Conservation (phyloP, 495 filamentous ascomycete species). For the Xylaria sp. region DNA sequence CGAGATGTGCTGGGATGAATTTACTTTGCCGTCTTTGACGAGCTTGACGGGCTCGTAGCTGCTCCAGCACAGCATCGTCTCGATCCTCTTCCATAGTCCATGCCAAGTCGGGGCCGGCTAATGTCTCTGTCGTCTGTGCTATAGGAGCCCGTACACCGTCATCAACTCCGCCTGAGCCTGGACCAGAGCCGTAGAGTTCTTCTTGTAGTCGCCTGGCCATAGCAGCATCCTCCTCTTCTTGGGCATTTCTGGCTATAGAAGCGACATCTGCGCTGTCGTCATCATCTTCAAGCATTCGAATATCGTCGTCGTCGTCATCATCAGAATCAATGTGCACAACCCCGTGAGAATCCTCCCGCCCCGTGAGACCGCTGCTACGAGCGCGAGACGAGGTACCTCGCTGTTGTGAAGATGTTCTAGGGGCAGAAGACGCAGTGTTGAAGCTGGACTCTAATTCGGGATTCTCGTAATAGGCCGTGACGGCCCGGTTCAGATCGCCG, state of each 20-base stretch:
- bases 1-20: background rate
- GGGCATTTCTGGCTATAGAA: slow-evolving; percentile 48
- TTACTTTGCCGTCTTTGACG: slow-evolving; percentile 45
- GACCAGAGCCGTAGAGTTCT: slow-evolving; percentile 74
- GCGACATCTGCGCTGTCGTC: slow-evolving; percentile 45
- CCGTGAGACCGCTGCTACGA: slow-evolving; percentile 38
- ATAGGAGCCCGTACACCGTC: slow-evolving; percentile 88
- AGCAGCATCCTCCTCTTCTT: slow-evolving; percentile 87
- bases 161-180: slow-evolving; percentile 42
- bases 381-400: slow-evolving; percentile 30
- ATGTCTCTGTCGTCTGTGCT: slow-evolving; percentile 86
- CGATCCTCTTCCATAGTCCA: slow-evolving; percentile 60
- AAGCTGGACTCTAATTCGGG: slow-evolving; percentile 64
- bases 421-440: slow-evolving; percentile 43
- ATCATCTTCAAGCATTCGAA: slow-evolving; percentile 49
- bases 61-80: slow-evolving; percentile 68
- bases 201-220: slow-evolving; percentile 92
- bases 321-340: slow-evolving; percentile 77
- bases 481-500: slow-evolving; percentile 80
- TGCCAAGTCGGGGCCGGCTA: slow-evolving; percentile 69
- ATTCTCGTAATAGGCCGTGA: slow-evolving; percentile 89
- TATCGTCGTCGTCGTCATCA: slow-evolving; percentile 47
- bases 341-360: slow-evolving; percentile 62
- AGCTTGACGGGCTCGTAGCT: slow-evolving; percentile 64
- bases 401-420: slow-evolving; percentile 38